These are phyloP conservation scores for Tuber indicum DNA, from an alignment of 495 filamentous ascomycete species.

Conservation along the genomic window DNA sequence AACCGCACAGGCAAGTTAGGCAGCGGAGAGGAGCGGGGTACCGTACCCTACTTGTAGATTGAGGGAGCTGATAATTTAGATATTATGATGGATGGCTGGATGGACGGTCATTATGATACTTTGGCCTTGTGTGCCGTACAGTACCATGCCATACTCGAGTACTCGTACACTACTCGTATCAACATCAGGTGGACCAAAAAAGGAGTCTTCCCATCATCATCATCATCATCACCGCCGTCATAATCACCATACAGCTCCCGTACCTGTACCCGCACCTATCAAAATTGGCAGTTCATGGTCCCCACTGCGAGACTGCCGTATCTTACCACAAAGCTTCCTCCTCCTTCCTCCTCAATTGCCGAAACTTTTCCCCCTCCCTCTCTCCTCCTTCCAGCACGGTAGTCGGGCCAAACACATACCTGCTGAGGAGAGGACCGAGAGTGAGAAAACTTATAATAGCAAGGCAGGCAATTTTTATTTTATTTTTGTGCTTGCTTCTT, in stretches of 20 bases:
- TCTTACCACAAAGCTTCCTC: not conserved
- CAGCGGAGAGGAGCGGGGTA: not conserved
- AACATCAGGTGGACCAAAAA: not conserved
- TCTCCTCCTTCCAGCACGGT: not conserved
- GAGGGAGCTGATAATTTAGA: not conserved
- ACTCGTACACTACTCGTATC: not conserved
- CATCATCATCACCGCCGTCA: not conserved
- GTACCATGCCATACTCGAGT: not conserved
- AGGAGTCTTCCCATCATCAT: not conserved
- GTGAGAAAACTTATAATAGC: not conserved
- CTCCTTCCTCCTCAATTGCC: not conserved
- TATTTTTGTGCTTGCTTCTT: not conserved
- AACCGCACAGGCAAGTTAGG: not conserved
- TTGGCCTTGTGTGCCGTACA: not conserved
- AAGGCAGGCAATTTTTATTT: not conserved
- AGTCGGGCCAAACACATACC: not conserved
- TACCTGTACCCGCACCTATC: not conserved
- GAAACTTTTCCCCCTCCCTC: not conserved
- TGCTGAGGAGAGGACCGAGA: not conserved
- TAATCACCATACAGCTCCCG: not conserved
- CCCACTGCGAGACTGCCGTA: not conserved
- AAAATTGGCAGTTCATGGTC: slow-evolving; percentile 2
- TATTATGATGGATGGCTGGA: not conserved
- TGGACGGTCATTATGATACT: not conserved
- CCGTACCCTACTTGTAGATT: not conserved